Base-by-base conservation (phyloP, 2,329 filamentous ascomycete species). In the Colletotrichum aenigma region DNA sequence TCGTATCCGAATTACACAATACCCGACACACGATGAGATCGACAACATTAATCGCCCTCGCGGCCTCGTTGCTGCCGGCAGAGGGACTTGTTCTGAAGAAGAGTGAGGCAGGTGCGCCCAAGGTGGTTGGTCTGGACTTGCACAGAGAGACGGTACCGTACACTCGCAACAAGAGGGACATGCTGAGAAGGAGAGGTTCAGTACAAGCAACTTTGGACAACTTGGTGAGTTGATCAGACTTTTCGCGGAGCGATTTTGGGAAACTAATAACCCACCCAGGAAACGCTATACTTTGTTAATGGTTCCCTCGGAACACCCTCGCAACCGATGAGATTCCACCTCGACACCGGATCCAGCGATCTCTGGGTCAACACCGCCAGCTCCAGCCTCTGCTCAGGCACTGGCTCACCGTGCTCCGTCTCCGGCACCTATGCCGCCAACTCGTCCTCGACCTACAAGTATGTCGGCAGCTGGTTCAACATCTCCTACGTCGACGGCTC, bases 401-500 rank as follows among this genome's bases (percentile, higher is more conserved):
- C 81, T 2, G 82, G 83, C 2, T 81, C 87, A 16, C 89, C 89
- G 2, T 97, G 95, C 81, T 80, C 84, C 7, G 85, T 84, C 21
- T 89, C 91, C 1, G 95, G 94, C 16, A 92, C 92, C 2, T 98
- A 96, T 83, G 83, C 85, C 58, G 89, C 94, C 55, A 93, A 94
- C 81, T 84, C 88, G 1, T 98, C 95, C 0, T 95, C 94, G 3
- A 94, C 95, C 3, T 96, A 96, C 84, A 81, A 89, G 38, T 95
- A 93, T 81, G 84, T 98, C 70, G 93, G 92, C 77, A 92, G 91
- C 81, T 88, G 92, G 76, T 98, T 98, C 87, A 96, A 96, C 85
- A 98, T 98, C 78, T 92, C 93, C 2, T 98, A 98, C 79, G 93
- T 94, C 55, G 96, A 98, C 84, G 94, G 94, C 61, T 94, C 94